Base-by-base conservation (phyloP, 2,329 filamentous ascomycete species). In the Sporothrix variecibatus region DNA sequence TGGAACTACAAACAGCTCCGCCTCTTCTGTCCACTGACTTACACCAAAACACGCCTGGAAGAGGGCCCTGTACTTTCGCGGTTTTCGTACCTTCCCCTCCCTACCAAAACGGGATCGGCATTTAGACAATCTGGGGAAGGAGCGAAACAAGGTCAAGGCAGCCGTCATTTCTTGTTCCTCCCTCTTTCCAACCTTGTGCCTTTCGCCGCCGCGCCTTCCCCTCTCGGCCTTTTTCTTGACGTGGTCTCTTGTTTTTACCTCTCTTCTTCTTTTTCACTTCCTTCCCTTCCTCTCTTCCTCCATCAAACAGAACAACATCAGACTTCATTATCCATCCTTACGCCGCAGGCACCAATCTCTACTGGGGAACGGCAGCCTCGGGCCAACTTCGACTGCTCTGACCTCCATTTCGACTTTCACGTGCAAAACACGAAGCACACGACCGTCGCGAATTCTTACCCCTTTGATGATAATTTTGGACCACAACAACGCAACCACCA, bases 111-210 rank as follows among this genome's bases (percentile, higher is more conserved):
- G n/a, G 6, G 62, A 67, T 67, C 62, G n/a, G 62, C 62, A 67
- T 40, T 65, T 26, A 12, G 5, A 15, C 62, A 3, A n/a, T 67
- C 62, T 43, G 62, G 62, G 62, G 62, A 46, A 67, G n/a, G 58
- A 67, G 23, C 62, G n/a, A 43, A 65, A 65, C 34, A 43, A 9
- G 38, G 38, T 15, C 51, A 67, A 67, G 38, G 62, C 62, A 43
- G 23, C 38, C 62, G 62, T 46, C 38, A 67, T 67, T 40, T 46
- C 62, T 28, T 12, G 51, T 6, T 23, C 34, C 38, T 43, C 38
- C 34, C 60, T 65, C 34, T 26, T 43, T 26, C 23, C n/a, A 23
- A 23, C 49, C 7, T 43, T 43, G 38, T 43, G 43, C 4, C 34
- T 26, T 65, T 43, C 60, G 34, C 60, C 60, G 34, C 34, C 31